Conservation (phyloP, 2,329 filamentous ascomycete genomes). For the Pseudonectria foliicola region DNA sequence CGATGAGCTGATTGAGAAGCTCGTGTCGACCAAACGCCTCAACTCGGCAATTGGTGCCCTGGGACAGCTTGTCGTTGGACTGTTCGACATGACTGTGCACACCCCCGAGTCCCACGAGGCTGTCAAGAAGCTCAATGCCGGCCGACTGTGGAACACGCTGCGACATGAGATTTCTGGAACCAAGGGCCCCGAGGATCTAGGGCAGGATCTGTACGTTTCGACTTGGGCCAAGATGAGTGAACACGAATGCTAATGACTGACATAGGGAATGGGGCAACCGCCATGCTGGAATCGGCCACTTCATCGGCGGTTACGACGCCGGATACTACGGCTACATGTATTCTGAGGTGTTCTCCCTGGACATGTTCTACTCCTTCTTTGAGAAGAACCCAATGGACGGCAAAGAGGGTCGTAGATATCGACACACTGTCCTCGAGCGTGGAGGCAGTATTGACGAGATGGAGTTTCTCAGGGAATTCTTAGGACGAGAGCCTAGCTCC, state of each 20-base stretch:
- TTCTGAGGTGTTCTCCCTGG: constrained; percentile 72
- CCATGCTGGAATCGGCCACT: constrained; percentile 72
- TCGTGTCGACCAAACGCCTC: constrained; percentile 72
- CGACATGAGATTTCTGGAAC: constrained; percentile 65
- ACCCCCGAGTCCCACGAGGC: constrained; percentile 61
- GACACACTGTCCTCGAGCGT: constrained; percentile 69
- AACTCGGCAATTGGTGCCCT: constrained; percentile 75
- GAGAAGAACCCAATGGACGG: constrained; percentile 71
- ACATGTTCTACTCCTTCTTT: constrained; percentile 82
- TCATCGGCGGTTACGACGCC: constrained; percentile 79
- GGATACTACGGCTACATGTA: constrained; percentile 74
- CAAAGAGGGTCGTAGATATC: constrained; percentile 65
- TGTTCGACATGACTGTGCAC: constrained; percentile 79
- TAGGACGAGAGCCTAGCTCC: constrained; percentile 67
- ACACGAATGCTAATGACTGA: constrained; percentile 19
- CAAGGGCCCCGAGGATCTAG: constrained; percentile 64
- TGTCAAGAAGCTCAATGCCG: constrained; percentile 58
- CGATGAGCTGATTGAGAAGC: constrained; percentile 64
- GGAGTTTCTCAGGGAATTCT: constrained; percentile 69
- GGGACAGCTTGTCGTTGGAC: constrained; percentile 71
- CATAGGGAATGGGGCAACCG: constrained; percentile 64
- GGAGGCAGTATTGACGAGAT: constrained; percentile 78
- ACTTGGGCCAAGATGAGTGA: not conserved
- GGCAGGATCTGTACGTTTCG: constrained; percentile 43
- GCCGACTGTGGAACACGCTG: constrained; percentile 64